phyloP scores from a whole-genome alignment of 164 flowering plant genomes.

The Aristolochia fimbriata region DNA sequence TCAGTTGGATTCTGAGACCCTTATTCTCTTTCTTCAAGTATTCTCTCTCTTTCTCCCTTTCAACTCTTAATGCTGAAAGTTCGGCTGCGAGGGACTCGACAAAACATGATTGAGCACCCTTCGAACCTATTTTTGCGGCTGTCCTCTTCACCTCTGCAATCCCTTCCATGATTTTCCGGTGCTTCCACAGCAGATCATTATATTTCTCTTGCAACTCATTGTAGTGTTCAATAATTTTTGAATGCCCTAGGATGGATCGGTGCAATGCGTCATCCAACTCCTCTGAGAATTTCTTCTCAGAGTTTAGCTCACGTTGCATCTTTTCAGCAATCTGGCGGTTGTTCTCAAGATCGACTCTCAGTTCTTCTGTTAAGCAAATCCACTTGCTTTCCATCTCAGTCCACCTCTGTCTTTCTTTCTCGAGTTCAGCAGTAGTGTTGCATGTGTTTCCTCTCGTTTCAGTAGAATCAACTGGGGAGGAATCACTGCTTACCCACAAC shows the following conservation, averaged over 20 bases:
- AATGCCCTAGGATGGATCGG: slow-evolving; percentile 77
- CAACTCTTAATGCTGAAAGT: slow-evolving; percentile 70
- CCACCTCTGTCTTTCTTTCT: slow-evolving; percentile 82
- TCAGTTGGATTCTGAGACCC: slow-evolving; percentile 63
- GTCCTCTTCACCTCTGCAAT: slow-evolving; percentile 83
- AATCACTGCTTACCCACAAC: slow-evolving; percentile 35
- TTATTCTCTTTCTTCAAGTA: slow-evolving; percentile 73
- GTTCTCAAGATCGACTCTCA: slow-evolving; percentile 68
- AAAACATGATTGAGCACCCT: slow-evolving; percentile 60
- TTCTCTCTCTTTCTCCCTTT: slow-evolving; percentile 76
- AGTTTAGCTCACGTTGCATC: slow-evolving; percentile 52
- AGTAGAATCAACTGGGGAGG: not conserved
- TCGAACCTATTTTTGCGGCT: slow-evolving; percentile 69
- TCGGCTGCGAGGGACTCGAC: slow-evolving; percentile 75
- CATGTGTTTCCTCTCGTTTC: too few relatives aligned
- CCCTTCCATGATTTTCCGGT: slow-evolving; percentile 65
- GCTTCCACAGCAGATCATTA: slow-evolving; percentile 50
- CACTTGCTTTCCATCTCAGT: slow-evolving; percentile 96
- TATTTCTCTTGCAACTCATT: slow-evolving; percentile 87
- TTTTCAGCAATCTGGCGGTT: slow-evolving; percentile 65
- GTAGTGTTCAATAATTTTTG: slow-evolving; percentile 81
- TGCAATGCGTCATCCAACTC: slow-evolving; percentile 84
- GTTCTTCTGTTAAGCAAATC: slow-evolving; percentile 88
- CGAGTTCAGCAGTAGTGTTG: slow-evolving; percentile 44
- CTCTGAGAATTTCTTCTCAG: slow-evolving; percentile 63